Percentiles rank a stretch among this genome's conserved stretches.
Conservation (phyloP, 1,139 yeast genomes). For the Oligophagozyma castellii region DNA sequence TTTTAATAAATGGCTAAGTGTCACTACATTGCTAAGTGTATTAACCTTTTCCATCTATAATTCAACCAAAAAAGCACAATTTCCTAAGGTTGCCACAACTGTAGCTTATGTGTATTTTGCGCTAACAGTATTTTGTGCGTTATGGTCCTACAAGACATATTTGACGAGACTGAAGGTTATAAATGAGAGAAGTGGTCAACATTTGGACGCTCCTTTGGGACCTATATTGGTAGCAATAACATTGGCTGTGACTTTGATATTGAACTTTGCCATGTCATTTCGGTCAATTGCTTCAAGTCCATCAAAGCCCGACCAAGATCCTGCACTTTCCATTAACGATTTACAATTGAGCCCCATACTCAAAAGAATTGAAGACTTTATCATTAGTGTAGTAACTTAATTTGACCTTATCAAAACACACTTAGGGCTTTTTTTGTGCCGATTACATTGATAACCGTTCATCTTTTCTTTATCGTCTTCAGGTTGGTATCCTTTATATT, state of each 20-base stretch:
- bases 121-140: constrained; percentile 66
- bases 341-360: too few species aligned
- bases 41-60: constrained; percentile 75
- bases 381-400: too few species aligned
- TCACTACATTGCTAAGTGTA: constrained; percentile 76
- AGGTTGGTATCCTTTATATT: too few species aligned
- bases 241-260: constrained; percentile 46
- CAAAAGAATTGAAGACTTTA: too few species aligned
- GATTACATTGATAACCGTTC: too few species aligned
- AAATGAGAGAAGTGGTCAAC: constrained; percentile 69
- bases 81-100: constrained; percentile 38
- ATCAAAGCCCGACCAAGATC: too few species aligned
- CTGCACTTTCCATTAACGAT: too few species aligned
- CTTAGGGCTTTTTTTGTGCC: too few species aligned
- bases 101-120: constrained; percentile 73
- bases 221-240: constrained; percentile 71
- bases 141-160: constrained; percentile 83
- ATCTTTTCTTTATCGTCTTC: too few species aligned
- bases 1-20: constrained; percentile 88
- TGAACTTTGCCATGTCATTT: constrained; percentile 65
- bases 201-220: constrained; percentile 80
- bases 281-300: too few species aligned
- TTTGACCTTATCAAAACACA: too few species aligned
- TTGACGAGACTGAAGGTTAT: constrained; percentile 58
- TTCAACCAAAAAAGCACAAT: constrained; percentile 55